Evolutionary conservation across 106 monocot genomes (phyloP).

Genomic region (Iris macrosiphon): DNA sequence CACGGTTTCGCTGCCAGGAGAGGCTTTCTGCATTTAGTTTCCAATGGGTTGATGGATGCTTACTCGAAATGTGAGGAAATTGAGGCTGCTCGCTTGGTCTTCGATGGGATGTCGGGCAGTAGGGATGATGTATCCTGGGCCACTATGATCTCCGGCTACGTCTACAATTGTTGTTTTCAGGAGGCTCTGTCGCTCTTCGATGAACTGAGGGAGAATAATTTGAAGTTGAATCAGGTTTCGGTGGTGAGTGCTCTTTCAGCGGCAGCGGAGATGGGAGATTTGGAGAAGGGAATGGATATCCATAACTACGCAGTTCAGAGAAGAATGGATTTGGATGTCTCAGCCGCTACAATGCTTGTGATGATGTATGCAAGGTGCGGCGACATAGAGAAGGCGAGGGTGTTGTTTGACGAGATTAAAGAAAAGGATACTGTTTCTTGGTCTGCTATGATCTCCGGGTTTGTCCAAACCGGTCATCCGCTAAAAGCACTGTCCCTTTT

Average conservation of each 20-base stretch:
- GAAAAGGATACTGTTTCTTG: constrained; percentile 65
- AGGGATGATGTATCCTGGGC: constrained; percentile 66
- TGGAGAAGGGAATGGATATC: constrained; percentile 37
- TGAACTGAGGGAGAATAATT: constrained; percentile 15
- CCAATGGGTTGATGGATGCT: constrained; percentile 62
- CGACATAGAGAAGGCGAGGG: constrained; percentile 34
- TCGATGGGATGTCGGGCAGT: constrained; percentile 26
- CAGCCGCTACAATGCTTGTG: constrained; percentile 37
- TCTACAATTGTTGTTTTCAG: constrained; percentile 22
- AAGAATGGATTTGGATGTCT: constrained; percentile 27
- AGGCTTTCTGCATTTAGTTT: constrained; percentile 13
- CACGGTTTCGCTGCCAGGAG: constrained; percentile 54
- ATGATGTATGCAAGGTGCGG: constrained; percentile 69
- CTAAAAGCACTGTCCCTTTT: constrained; percentile 41
- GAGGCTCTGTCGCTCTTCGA: constrained; percentile 58
- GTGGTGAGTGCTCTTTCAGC: constrained; percentile 55
- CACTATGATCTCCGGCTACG: constrained; percentile 69
- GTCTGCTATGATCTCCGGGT: constrained; percentile 77
- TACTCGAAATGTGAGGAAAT: constrained; percentile 58
- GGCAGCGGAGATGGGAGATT: constrained; percentile 53
- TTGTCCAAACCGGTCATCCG: constrained; percentile 31
- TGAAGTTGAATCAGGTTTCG: constrained; percentile 36
- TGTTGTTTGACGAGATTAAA: constrained; percentile 38
- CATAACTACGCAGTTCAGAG: constrained; percentile 31
- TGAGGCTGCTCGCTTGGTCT: constrained; percentile 30